phyloP scores from a whole-genome alignment of 768 basidiomycete genomes.

The Xanthoconium stramineum region DNA sequence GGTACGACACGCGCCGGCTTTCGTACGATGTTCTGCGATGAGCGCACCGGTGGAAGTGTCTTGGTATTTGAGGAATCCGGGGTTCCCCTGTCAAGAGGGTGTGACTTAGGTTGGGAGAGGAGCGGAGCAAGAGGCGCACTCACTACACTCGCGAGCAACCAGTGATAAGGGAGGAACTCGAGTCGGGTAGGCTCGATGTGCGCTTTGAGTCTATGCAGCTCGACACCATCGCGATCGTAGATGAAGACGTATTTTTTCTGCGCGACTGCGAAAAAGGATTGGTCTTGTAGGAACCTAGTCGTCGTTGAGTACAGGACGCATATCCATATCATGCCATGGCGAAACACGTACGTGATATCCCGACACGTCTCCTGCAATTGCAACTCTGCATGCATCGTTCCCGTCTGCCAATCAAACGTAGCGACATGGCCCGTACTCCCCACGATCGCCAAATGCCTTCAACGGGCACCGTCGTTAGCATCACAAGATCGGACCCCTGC shows the following conservation, averaged over 20 bases:
- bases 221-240: constrained; percentile 91
- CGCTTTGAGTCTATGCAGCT: constrained; percentile 78
- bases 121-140: constrained; percentile 26
- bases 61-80: constrained; percentile 93
- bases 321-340: not conserved
- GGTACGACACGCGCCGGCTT: constrained; percentile 77
- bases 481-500: not conserved
- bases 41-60: constrained; percentile 93
- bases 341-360: constrained; percentile 75
- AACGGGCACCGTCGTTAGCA: not conserved
- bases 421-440: constrained; percentile 84
- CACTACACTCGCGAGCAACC: constrained; percentile 84
- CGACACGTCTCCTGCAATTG: constrained; percentile 88
- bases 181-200: constrained; percentile 89
- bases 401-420: constrained; percentile 91
- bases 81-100: constrained; percentile 56
- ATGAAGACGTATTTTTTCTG: constrained; percentile 97
- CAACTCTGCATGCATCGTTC: constrained; percentile 80
- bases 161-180: constrained; percentile 94
- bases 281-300: constrained; percentile 83
- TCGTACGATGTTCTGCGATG: constrained; percentile 84
- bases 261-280: constrained; percentile 90
- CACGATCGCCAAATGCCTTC: constrained; percentile 81
- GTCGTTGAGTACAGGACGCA: not conserved
- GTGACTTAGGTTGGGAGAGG: not conserved